Evolutionary conservation across 768 basidiomycete genomes (phyloP).

Genomic region (Daedaleopsis sinensis): DNA sequence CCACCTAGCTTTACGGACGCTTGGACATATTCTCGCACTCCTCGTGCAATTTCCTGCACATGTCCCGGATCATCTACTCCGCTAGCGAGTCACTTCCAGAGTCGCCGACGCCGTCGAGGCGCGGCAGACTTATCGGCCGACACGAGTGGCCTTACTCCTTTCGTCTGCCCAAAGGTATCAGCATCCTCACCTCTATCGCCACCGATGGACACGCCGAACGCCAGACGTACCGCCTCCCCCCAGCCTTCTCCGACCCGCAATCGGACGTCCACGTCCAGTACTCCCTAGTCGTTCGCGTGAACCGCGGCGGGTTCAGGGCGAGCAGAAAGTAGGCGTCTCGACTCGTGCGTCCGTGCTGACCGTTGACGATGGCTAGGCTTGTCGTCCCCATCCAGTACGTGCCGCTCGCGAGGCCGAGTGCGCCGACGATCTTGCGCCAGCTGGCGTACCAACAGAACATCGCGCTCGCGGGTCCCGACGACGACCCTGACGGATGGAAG

Average conservation of each 20-base stretch:
- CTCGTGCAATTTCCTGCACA: slow-evolving; percentile 14
- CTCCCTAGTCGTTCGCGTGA: slow-evolving; percentile 18
- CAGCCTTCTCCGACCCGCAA: slow-evolving; percentile 17
- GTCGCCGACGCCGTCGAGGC: not conserved
- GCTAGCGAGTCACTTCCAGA: slow-evolving; percentile 1
- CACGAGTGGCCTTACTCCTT: slow-evolving; percentile 25
- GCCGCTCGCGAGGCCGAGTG: slow-evolving; percentile 22
- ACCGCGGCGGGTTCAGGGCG: slow-evolving; percentile 18
- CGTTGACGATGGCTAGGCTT: slow-evolving; percentile 11
- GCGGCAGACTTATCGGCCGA: slow-evolving; percentile 21
- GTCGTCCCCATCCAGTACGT: slow-evolving; percentile 21
- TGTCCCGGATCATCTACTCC: slow-evolving; percentile 15
- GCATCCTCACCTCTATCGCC: slow-evolving; percentile 5
- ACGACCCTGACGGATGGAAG: slow-evolving; percentile 31
- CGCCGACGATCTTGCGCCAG: slow-evolving; percentile 26
- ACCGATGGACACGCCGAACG: not conserved
- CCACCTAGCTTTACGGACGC: slow-evolving; percentile 8
- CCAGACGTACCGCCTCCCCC: slow-evolving; percentile 24
- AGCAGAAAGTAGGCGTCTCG: slow-evolving; percentile 16
- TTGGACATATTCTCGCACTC: slow-evolving; percentile 11
- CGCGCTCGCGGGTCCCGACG: slow-evolving; percentile 25
- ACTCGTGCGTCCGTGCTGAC: not conserved
- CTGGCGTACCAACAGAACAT: slow-evolving; percentile 25
- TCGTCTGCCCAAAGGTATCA: slow-evolving; percentile 23
- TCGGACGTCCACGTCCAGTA: slow-evolving; percentile 21